Conservation (phyloP, 2,329 filamentous ascomycete genomes). For the Fulvia fulva region DNA sequence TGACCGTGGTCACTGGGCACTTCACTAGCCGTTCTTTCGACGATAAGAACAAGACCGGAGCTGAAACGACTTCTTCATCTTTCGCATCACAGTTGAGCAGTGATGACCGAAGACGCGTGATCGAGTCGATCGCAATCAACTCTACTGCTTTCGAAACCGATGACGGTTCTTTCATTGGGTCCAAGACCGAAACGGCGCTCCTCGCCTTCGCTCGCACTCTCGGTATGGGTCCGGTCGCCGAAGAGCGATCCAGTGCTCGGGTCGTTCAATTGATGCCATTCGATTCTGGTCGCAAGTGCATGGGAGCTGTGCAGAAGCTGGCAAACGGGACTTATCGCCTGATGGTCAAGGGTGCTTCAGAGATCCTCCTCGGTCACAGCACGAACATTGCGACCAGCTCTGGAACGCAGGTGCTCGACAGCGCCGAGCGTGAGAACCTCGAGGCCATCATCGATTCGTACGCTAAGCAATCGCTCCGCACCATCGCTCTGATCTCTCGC, state of each 20-base stretch:
- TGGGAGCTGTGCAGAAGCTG: constrained; percentile 60
- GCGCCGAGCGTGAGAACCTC: constrained; percentile 54
- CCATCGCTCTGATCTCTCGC: constrained; percentile 77
- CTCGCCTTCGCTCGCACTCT: constrained; percentile 65
- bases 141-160: constrained; percentile 67
- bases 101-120: constrained; percentile 53
- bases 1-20: constrained; percentile 71
- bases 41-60: constrained; percentile 37
- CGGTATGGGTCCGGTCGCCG: constrained; percentile 58
- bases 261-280: constrained; percentile 57
- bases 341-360: constrained; percentile 50
- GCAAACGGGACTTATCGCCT: constrained; percentile 52
- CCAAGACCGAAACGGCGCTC: constrained; percentile 73
- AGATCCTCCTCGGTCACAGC: constrained; percentile 48
- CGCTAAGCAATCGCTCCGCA: constrained; percentile 73
- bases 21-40: constrained; percentile 50
- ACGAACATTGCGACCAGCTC: constrained; percentile 53
- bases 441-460: constrained; percentile 69
- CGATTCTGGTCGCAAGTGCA: constrained; percentile 65
- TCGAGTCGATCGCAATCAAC: constrained; percentile 63
- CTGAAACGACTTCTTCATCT: constrained; percentile 50
- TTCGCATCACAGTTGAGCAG: constrained; percentile 51
- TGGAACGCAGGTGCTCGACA: constrained; percentile 51
- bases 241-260: constrained; percentile 59
- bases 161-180: constrained; percentile 66